phyloP scores from a whole-genome alignment of 2,329 filamentous ascomycete genomes.

The Apiospora sp. region DNA sequence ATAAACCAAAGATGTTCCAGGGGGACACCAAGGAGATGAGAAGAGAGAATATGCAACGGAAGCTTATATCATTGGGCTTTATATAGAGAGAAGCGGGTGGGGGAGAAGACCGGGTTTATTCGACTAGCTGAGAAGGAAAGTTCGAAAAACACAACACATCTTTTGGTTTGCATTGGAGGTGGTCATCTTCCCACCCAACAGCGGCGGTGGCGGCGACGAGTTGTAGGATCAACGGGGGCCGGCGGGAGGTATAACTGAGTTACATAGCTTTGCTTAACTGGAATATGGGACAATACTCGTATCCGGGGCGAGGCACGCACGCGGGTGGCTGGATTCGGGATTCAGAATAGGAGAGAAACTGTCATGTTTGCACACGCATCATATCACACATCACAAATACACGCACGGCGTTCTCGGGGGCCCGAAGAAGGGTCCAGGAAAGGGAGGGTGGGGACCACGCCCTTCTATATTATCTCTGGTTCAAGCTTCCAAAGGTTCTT shows the following conservation, averaged over 20 bases:
- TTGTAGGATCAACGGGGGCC: conserved; percentile 1
- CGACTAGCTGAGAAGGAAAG: not conserved
- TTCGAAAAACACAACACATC: not conserved
- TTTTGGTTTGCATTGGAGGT: conserved; percentile 8
- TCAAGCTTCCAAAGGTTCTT: not conserved
- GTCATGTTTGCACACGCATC: not conserved
- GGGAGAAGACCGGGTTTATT: not conserved
- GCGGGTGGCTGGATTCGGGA: conserved; percentile 6
- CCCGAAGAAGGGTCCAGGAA: not conserved
- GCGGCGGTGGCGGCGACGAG: not conserved
- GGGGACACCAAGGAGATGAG: not conserved
- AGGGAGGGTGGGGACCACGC: not conserved
- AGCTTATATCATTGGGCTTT: not conserved
- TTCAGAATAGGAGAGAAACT: conserved; percentile 19
- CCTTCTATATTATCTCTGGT: not conserved
- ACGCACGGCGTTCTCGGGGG: conserved; percentile 3
- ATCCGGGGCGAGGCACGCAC: not conserved
- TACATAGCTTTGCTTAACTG: conserved; percentile 15
- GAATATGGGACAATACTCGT: not conserved
- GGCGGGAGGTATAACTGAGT: conserved; percentile 1
- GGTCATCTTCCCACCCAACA: not conserved
- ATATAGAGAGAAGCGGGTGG: not conserved
- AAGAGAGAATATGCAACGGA: not conserved
- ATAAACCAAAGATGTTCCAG: not conserved
- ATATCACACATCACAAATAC: not conserved